Conservation (phyloP, 345 rosid species). For the Diplotaxis tenuifolia region DNA sequence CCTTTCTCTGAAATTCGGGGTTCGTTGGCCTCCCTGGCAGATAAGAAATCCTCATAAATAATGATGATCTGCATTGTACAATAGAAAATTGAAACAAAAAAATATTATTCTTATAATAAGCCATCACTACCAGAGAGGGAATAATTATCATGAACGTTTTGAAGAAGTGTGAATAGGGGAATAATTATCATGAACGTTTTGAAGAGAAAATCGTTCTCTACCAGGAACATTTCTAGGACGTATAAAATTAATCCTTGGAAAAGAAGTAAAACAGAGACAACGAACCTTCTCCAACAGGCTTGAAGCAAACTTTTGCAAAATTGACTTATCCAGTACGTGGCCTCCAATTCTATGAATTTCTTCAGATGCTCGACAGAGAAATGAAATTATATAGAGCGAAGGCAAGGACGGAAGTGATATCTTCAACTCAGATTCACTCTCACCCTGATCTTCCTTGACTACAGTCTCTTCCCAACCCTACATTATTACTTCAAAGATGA, state of each 20-base stretch:
- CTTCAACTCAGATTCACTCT: slow-evolving; percentile 72
- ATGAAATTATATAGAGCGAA: slow-evolving; percentile 83
- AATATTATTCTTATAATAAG: slow-evolving; percentile 10
- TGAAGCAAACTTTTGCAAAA: slow-evolving; percentile 73
- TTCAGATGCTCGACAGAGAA: slow-evolving; percentile 93
- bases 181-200: not conserved
- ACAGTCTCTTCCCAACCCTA: slow-evolving; percentile 99
- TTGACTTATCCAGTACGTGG: slow-evolving; percentile 85
- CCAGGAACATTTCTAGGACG: not conserved
- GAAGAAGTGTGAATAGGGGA: not conserved
- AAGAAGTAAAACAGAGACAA: slow-evolving; percentile 14
- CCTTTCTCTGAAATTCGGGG: slow-evolving; percentile 92
- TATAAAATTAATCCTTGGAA: not conserved
- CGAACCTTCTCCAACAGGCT: slow-evolving; percentile 76
- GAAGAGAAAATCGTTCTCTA: not conserved
- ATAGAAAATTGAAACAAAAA: not conserved
- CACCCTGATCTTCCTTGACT: slow-evolving; percentile 78
- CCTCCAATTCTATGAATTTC: slow-evolving; percentile 98
- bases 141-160: slow-evolving; percentile 3
- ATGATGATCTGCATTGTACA: slow-evolving; percentile 59
- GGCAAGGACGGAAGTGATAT: slow-evolving; percentile 94
- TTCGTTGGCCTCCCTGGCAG: slow-evolving; percentile 56
- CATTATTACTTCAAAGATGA: slow-evolving; percentile 36
- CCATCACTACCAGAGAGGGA: slow-evolving; percentile 19
- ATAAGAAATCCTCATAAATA: slow-evolving; percentile 72